These are phyloP conservation scores for Melastoma candidum DNA, from an alignment of 441 rosid species.

Conservation along the genomic window DNA sequence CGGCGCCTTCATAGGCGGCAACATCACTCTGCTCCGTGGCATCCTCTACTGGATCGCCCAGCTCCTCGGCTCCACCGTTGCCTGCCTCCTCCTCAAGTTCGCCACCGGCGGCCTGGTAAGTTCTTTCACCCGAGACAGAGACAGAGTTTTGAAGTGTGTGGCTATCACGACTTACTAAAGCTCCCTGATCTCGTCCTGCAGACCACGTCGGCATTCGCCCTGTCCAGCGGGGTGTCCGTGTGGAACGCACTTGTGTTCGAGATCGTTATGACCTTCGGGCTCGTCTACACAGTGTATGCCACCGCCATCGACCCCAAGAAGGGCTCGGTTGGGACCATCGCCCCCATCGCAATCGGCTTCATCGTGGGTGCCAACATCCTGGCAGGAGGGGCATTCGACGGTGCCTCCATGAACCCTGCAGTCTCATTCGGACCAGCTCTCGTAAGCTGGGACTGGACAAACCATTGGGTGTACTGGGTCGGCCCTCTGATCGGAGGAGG, in stretches of 20 bases:
- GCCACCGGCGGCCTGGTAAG: constrained; percentile 21
- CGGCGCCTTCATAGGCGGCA: constrained; percentile 15
- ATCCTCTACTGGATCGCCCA: constrained; percentile 21
- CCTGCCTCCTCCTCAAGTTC: constrained; percentile 20
- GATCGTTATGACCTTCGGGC: constrained; percentile 23
- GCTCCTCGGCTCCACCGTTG: constrained; percentile 21
- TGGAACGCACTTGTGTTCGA: constrained; percentile 22
- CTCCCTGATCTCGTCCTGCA: neutral
- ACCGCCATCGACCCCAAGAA: constrained; percentile 20
- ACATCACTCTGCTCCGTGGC: constrained; percentile 16
- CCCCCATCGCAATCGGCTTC: constrained; percentile 20
- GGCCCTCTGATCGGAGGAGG: constrained; percentile 20
- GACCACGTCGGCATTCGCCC: constrained; percentile 20
- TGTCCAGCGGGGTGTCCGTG: constrained; percentile 13
- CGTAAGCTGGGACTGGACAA: constrained; percentile 19
- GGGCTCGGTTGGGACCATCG: constrained; percentile 15
- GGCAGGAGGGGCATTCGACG: constrained; percentile 19
- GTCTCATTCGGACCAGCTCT: constrained; percentile 21
- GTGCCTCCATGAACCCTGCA: constrained; percentile 22
- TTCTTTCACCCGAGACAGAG: neutral
- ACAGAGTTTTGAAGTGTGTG: neutral
- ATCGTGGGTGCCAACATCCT: constrained; percentile 20
- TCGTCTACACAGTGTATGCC: constrained; percentile 22
- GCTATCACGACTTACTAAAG: no score
- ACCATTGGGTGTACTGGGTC: constrained; percentile 23